Conservation (phyloP, 2,329 filamentous ascomycete species). For the Septoria petroselini region DNA sequence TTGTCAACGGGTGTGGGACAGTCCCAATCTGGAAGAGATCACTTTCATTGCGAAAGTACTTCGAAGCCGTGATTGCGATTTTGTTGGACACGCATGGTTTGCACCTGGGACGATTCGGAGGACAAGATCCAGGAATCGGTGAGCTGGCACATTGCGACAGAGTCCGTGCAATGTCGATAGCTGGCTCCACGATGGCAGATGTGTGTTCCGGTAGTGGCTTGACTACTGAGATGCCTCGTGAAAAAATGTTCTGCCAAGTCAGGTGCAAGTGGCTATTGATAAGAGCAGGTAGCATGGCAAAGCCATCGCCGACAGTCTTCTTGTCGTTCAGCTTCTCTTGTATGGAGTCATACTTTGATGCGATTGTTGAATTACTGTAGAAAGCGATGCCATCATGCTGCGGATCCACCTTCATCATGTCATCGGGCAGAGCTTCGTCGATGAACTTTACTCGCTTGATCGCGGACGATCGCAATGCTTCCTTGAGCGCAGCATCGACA, state of each 20-base stretch:
- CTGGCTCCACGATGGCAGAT: constrained; percentile 66
- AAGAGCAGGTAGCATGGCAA: constrained; percentile 66
- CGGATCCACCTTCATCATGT: constrained; percentile 63
- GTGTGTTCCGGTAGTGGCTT: constrained; percentile 76
- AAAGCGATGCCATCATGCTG: constrained; percentile 68
- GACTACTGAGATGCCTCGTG: constrained; percentile 72
- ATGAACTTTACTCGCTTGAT: constrained; percentile 63
- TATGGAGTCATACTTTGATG: constrained; percentile 64
- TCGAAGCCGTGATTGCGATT: constrained; percentile 64
- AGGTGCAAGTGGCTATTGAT: constrained; percentile 83
- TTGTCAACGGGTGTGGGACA: constrained; percentile 88
- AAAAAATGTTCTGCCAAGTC: constrained; percentile 77
- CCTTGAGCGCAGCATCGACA: constrained; percentile 44
- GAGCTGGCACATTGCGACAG: constrained; percentile 72
- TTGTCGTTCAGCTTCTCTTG: constrained; percentile 57
- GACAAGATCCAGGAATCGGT: constrained; percentile 73
- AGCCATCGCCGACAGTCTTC: constrained; percentile 55
- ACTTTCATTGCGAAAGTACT: constrained; percentile 68
- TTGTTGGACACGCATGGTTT: constrained; percentile 66
- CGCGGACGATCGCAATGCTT: constrained; percentile 44
- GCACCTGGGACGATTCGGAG: constrained; percentile 75
- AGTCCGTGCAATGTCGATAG: constrained; percentile 68
- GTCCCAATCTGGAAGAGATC: constrained; percentile 76
- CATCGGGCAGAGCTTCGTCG: constrained; percentile 57
- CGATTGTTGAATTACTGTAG: constrained; percentile 65